Evolutionary conservation across 371 early-diverging fungal genomes (phyloP).

Genomic region (Basidiobolus meristosporus): DNA sequence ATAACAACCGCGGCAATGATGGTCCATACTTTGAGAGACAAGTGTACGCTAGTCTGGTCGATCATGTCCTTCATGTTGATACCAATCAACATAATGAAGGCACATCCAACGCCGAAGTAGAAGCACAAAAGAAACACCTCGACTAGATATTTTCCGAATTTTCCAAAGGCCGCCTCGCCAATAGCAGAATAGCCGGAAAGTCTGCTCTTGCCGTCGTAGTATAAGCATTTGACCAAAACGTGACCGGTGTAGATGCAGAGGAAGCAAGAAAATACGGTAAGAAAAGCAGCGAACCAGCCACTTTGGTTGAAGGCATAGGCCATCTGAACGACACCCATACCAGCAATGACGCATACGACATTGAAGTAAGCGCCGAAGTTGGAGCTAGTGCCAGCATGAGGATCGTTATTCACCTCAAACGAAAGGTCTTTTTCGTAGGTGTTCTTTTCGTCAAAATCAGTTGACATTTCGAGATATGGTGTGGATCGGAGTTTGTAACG

Average conservation of each 20-base stretch:
- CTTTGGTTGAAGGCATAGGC: conserved; percentile 59
- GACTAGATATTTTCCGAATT: conserved; percentile 28
- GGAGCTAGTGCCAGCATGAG: conserved; percentile 3
- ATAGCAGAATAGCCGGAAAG: conserved; percentile 34
- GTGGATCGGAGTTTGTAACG: too few species aligned
- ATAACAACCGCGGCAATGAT: conserved; percentile 37
- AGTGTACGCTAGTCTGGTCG: conserved; percentile 31
- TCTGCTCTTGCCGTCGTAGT: conserved; percentile 17
- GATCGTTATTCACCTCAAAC: too few species aligned
- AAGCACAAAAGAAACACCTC: conserved; percentile 46
- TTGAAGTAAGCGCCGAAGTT: too few species aligned
- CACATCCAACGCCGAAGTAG: conserved; percentile 45
- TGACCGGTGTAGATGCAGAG: conserved; percentile 53
- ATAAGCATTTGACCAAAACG: conserved; percentile 49
- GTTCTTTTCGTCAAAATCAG: too few species aligned
- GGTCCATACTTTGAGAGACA: conserved; percentile 25
- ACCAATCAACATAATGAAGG: conserved; percentile 59
- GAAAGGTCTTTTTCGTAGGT: too few species aligned
- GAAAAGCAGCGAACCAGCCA: conserved; percentile 60
- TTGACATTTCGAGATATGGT: too few species aligned
- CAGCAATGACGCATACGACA: conserved; percentile 74
- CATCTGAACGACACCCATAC: conserved; percentile 68
- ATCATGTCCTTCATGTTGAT: conserved; percentile 31
- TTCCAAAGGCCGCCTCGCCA: conserved; percentile 45
- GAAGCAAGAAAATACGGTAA: conserved; percentile 46